A percentile compares a stretch with the other conserved stretches of the same genome.
Conservation (phyloP, 176 grass and related monocot genomes). For the Dendrocalamus sinicus region DNA sequence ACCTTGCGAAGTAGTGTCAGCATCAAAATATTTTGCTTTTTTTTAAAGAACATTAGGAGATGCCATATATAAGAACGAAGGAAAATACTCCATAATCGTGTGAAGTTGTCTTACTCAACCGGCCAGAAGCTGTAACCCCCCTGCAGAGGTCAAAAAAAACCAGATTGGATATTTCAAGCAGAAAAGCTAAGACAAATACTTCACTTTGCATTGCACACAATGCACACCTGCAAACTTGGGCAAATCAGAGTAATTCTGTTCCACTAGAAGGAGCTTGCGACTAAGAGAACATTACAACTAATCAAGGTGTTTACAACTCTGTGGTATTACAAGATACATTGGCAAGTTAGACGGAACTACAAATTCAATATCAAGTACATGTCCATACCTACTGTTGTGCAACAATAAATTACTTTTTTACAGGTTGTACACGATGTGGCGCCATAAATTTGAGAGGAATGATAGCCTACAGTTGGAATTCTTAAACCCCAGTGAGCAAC, state of each 20-base stretch:
- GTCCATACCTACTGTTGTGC: background rate
- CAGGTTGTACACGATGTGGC: background rate
- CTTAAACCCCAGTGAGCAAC: background rate
- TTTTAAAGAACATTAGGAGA: background rate
- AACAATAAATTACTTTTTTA: background rate
- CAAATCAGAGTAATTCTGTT: background rate
- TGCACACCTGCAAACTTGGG: background rate
- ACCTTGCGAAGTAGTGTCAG: background rate
- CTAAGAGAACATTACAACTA: background rate
- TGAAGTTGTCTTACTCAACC: no score
- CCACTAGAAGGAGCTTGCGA: background rate
- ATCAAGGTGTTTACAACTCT: background rate
- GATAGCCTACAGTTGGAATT: background rate
- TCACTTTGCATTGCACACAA: background rate
- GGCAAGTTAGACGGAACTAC: background rate
- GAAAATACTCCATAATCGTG: background rate
- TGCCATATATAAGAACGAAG: background rate
- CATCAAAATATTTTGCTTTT: background rate
- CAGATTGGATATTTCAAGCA: background rate
- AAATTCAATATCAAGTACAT: constrained; percentile 1
- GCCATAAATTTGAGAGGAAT: background rate
- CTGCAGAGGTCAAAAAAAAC: background rate
- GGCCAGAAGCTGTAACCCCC: background rate
- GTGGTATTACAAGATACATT: background rate
- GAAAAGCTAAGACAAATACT: background rate